Percentiles rank a stretch among this genome's conserved stretches.
Evolutionary conservation across 495 filamentous ascomycete species (phyloP).

Genomic region (Pseudoneurospora amorphoporcata): DNA sequence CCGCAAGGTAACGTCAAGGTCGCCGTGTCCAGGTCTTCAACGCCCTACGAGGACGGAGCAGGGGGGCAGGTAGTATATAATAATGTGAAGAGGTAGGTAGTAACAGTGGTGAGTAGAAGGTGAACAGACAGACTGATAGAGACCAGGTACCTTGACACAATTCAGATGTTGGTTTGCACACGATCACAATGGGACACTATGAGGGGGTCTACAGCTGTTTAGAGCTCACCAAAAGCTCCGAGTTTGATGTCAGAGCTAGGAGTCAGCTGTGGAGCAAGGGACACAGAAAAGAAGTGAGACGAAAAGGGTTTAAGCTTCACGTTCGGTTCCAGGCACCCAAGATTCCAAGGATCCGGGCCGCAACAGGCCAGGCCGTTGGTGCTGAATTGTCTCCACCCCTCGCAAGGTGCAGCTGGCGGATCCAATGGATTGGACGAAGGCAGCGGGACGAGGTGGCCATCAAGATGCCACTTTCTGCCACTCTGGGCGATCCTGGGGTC

Average conservation of each 20-base stretch:
- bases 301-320: not conserved
- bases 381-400: not conserved
- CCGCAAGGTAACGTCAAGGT: not conserved
- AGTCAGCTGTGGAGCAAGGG: not conserved
- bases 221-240: not conserved
- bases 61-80: not conserved
- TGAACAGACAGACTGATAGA: not conserved
- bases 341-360: not conserved
- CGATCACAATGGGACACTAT: not conserved
- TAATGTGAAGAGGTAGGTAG: not conserved
- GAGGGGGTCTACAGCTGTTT: not conserved
- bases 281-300: not conserved
- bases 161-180: not conserved
- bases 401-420: not conserved
- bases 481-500: not conserved
- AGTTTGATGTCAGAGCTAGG: not conserved
- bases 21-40: not conserved
- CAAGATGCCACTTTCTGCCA: not conserved
- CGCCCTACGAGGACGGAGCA: not conserved
- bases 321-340: not conserved
- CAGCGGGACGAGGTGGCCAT: not conserved
- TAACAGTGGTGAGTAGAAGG: not conserved
- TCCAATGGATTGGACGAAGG: slow-evolving; percentile 5
- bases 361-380: not conserved
- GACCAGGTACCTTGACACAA: not conserved